Conservation (phyloP, 805 yeast species). For the Wickerhamiella cacticola region DNA sequence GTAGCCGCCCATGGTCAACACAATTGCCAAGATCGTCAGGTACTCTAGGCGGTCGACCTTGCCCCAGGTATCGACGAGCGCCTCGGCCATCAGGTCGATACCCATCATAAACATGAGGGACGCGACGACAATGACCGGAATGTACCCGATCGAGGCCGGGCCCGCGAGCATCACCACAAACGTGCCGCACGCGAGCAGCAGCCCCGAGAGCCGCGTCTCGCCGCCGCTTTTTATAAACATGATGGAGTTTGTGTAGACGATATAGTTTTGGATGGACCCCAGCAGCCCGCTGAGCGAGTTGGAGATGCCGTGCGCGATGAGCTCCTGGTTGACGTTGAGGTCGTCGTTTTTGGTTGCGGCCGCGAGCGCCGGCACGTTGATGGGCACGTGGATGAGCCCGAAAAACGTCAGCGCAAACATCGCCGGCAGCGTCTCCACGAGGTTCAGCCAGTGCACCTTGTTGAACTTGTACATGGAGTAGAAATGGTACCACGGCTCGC, state of each 20-base stretch:
- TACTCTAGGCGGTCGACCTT: slow-evolving; percentile 68
- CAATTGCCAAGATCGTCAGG: slow-evolving; percentile 69
- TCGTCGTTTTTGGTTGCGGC: slow-evolving; percentile 69
- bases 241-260: slow-evolving; percentile 89
- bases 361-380: slow-evolving; percentile 94
- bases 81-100: slow-evolving; percentile 77
- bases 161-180: slow-evolving; percentile 72
- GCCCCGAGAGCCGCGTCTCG: slow-evolving; percentile 76
- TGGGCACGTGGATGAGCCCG: slow-evolving; percentile 93
- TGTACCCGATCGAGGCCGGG: slow-evolving; percentile 82
- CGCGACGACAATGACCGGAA: slow-evolving; percentile 94
- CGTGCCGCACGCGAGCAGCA: slow-evolving; percentile 77
- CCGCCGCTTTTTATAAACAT: slow-evolving; percentile 92
- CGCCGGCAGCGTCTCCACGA: slow-evolving; percentile 65
- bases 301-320: slow-evolving; percentile 89
- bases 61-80: slow-evolving; percentile 73
- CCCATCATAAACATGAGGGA: slow-evolving; percentile 83
- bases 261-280: slow-evolving; percentile 87
- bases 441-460: slow-evolving; percentile 61
- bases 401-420: slow-evolving; percentile 94
- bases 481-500: slow-evolving; percentile 81
- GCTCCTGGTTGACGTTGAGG: slow-evolving; percentile 81
- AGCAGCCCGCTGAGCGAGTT: slow-evolving; percentile 69
- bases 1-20: slow-evolving; percentile 88
- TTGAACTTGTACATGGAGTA: slow-evolving; percentile 59